Evolutionary conservation across 164 flowering plant species (phyloP).

Genomic region (Macadamia integrifolia): DNA sequence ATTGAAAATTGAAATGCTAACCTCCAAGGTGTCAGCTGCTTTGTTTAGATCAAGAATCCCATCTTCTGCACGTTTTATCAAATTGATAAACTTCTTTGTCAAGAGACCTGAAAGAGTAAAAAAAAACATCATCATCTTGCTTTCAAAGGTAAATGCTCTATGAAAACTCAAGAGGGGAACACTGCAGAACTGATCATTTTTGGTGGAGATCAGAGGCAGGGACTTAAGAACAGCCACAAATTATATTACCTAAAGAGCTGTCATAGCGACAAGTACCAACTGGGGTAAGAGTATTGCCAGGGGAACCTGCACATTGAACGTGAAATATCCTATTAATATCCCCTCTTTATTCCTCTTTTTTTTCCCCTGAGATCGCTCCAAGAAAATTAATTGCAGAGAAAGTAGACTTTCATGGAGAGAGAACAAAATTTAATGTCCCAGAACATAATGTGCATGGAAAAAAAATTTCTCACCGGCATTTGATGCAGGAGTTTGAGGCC

Average conservation of each 20-base stretch:
- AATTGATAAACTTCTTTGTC: constrained; percentile 79
- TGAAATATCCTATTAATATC: constrained; percentile 4
- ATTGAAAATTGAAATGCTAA: constrained; percentile 12
- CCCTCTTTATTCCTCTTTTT: background rate
- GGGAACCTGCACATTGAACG: constrained; percentile 48
- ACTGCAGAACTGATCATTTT: background rate
- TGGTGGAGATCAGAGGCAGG: background rate
- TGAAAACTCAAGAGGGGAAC: background rate
- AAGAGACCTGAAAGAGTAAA: constrained; percentile 50
- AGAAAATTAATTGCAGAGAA: too few species aligned
- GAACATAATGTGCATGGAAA: too few species aligned
- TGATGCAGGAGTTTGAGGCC: constrained; percentile 57
- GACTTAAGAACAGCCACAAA: background rate
- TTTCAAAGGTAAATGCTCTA: background rate
- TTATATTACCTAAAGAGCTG: constrained; percentile 72
- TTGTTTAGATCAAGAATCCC: constrained; percentile 84
- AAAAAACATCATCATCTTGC: constrained; percentile 4
- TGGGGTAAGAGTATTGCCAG: constrained; percentile 45
- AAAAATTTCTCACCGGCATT: constrained; percentile 44
- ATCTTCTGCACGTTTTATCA: constrained; percentile 74
- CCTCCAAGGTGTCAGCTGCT: constrained; percentile 81
- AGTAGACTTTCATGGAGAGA: too few species aligned
- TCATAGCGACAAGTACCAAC: constrained; percentile 79
- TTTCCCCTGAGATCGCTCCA: too few species aligned
- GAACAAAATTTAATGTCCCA: too few species aligned